Percentiles rank a stretch among this genome's conserved stretches.
These are phyloP conservation scores for Oxyria digyna DNA, from an alignment of 148 eudicot genomes.

Conservation along the genomic window DNA sequence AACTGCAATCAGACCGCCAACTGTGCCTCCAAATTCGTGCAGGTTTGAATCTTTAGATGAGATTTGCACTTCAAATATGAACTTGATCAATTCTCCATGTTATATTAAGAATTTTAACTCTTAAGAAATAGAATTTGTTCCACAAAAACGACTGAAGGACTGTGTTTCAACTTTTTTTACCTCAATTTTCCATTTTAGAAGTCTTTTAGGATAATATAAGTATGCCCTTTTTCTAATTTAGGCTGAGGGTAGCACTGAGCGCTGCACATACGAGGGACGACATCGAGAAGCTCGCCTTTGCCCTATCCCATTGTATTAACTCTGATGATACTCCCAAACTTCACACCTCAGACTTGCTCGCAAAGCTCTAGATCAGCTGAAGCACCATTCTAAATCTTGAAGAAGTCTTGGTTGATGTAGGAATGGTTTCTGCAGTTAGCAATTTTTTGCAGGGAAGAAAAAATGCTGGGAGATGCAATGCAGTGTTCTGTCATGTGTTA, in stretches of 20 bases:
- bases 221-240: conserved; percentile 9
- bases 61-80: no score
- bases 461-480: not conserved
- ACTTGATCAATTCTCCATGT: no score
- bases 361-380: conserved; percentile 40
- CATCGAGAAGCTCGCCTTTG: conserved; percentile 50
- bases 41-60: conserved; percentile 31
- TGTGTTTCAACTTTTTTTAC: no score
- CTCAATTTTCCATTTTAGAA: no score
- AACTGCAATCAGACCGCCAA: conserved; percentile 95
- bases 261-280: conserved; percentile 77
- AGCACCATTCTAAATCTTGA: not conserved
- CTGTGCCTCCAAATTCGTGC: conserved; percentile 96
- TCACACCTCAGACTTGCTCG: conserved; percentile 17
- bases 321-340: conserved; percentile 28
- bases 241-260: conserved; percentile 69
- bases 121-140: no score
- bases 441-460: not conserved
- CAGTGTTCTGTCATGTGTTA: no score
- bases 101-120: no score
- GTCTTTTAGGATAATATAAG: not conserved
- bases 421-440: not conserved
- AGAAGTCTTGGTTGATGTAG: not conserved
- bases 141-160: no score
- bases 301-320: conserved; percentile 52